Base-by-base conservation (phyloP, 805 yeast genomes). In the Myxozyma kluyveri region DNA sequence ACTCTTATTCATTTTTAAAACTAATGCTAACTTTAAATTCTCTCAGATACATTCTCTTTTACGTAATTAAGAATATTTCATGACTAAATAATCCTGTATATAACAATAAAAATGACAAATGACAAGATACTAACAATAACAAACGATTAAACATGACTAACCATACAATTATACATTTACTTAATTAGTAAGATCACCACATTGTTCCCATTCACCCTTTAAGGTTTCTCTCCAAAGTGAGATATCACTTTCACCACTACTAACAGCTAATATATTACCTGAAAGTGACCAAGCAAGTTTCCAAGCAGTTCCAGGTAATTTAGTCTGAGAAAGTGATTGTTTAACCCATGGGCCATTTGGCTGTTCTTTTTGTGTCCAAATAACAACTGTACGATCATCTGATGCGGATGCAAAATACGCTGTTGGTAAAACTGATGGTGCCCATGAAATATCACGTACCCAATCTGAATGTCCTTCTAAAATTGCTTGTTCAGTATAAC, bases 371-470 rank as follows among this genome's bases (percentile, higher is more conserved):
- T 88, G 91, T 6, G 96, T 83, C 99, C 99, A 93, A 67, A 93
- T 86, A 55, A 90, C 75, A 46, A 95, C 97, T 0, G 95, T 86
- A 68, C 88, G 84, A 70, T 93, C 99, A 72, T 93, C 98, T 21
- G 98, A 90, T 7, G 96, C 97, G 33, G 96, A 83, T 12, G 98
- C 99, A 63, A 93, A 86, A 68, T 89, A 91, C 12, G 95, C 83
- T 62, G 87, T 84, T 42, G 88, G 79, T 57, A 93, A 77, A 43
- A 88, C 82, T 1, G 96, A 83, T 43, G 98, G 96, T 19, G 96
- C 88, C 99, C 99, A 93, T 3, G 95, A 88, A 55, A 91, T 97
- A 68, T 93, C 99, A 70, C 99, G 83, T 31, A 93, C 97, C 99
- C 99, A 93, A 70, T 93, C 99, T 17, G 87, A 76, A 70, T 93